Conservation (phyloP, 768 basidiomycete genomes). For the Pisolithus microcarpus region DNA sequence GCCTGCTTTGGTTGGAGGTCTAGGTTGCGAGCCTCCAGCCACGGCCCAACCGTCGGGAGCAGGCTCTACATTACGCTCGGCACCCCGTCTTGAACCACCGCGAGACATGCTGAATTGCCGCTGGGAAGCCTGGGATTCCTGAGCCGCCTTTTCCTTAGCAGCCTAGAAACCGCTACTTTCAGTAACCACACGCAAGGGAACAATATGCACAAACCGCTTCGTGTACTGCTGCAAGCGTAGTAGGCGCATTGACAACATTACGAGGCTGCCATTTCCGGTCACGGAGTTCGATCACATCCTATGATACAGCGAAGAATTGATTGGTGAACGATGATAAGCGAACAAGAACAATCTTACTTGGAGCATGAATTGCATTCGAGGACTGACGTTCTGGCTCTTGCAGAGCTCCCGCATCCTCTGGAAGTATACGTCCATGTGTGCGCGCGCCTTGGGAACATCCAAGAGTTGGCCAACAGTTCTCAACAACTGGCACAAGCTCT, state of each 20-base stretch:
- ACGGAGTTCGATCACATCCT: slow-evolving; percentile 91
- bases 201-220: slow-evolving; percentile 55
- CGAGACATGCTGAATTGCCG: slow-evolving; percentile 78
- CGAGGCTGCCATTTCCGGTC: slow-evolving; percentile 75
- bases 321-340: neutral
- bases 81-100: slow-evolving; percentile 83
- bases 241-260: slow-evolving; percentile 66
- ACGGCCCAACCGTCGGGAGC: slow-evolving; percentile 89
- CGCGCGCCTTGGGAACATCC: slow-evolving; percentile 74
- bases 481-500: slow-evolving; percentile 89
- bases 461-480: slow-evolving; percentile 81
- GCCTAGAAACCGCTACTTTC: slow-evolving; percentile 37
- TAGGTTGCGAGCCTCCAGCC: slow-evolving; percentile 40
- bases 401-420: slow-evolving; percentile 78
- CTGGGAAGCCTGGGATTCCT: slow-evolving; percentile 33
- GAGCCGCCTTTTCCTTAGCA: slow-evolving; percentile 76
- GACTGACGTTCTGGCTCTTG: slow-evolving; percentile 65
- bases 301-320: slow-evolving; percentile 4
- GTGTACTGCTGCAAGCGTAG: slow-evolving; percentile 86
- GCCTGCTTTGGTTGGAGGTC: slow-evolving; percentile 69
- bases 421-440: slow-evolving; percentile 92
- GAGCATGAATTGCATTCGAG: slow-evolving; percentile 94
- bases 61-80: slow-evolving; percentile 54
- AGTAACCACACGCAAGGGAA: neutral
- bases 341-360: slow-evolving; percentile 50